Evolutionary conservation across 2,329 filamentous ascomycete species (phyloP), one percentile per base, ranked within the genome.

Genomic region (Coniochaeta pulveracea): DNA sequence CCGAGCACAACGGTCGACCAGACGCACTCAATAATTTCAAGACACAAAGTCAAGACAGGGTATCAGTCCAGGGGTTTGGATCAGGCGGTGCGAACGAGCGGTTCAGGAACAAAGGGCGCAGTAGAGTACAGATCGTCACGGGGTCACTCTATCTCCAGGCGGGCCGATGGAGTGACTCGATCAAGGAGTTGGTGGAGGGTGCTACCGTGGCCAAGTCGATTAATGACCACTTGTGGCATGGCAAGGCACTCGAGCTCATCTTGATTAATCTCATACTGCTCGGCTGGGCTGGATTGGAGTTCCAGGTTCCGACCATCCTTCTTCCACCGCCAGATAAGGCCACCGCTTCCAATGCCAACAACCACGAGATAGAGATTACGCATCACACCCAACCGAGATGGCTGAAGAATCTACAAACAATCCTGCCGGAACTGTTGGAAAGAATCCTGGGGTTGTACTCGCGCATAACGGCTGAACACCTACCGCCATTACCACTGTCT

Each of bases 171-270:
- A 73, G 69, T 30, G 88, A 96, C 57, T 88, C 89, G 6, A 56
- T 96, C 28, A 81, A 76, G 51, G 85, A 93, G 50, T 70, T 95
- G 15, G 66, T 76, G 8, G 89, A 95, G 39, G 85, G 81, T 34
- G 86, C 83, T 2, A 72, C 72, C 8, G 75, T 80, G 44, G 80
- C 85, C 11, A 80, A 85, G 46, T 77, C 76, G 23, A 72, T 83
- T 37, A 88, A 85, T 46, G 91, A 98, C 56, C 85, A 94, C 55
- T 55, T 96, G n/a, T 98, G 91, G 89, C 85, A 95, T 58, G 91
- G 84, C 12, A 96, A 96, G 57, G 88, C 85, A 1, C 65, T 98
- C 14, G 93, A 98, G 51, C 76, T 88, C 18, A 84, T 93, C 39
- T 62, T 91, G 29, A 68, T 93, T 17, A 85, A 81, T 48, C 68